Evolutionary conservation across 2,329 filamentous ascomycete genomes (phyloP).

Genomic region (Epichloe amarillans): DNA sequence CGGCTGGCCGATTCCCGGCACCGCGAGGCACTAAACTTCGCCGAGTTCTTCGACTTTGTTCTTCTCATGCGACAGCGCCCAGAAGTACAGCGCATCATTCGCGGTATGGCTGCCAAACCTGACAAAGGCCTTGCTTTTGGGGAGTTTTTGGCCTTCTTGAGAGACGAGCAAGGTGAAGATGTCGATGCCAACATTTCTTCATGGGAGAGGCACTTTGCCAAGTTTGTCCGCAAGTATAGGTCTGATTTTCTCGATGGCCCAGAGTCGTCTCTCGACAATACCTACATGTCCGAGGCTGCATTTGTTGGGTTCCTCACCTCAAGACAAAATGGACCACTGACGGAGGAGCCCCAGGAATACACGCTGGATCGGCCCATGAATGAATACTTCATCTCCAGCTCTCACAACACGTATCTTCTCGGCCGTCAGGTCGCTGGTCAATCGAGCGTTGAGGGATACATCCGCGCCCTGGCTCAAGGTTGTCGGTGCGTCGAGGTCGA

Average conservation of each 20-base stretch:
- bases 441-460: conserved; percentile 92
- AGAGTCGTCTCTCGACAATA: conserved; percentile 32
- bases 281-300: conserved; percentile 58
- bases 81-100: conserved; percentile 67
- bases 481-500: conserved; percentile 96
- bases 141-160: conserved; percentile 67
- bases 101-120: conserved; percentile 41
- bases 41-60: conserved; percentile 75
- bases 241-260: conserved; percentile 29
- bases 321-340: conserved; percentile 54
- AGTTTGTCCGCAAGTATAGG: conserved; percentile 49
- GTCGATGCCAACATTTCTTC: conserved; percentile 48
- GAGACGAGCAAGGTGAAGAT: conserved; percentile 61
- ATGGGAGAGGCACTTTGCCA: conserved; percentile 63
- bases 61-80: conserved; percentile 69
- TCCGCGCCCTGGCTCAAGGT: conserved; percentile 71
- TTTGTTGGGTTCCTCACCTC: conserved; percentile 71
- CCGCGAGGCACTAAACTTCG: conserved; percentile 57
- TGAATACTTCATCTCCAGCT: conserved; percentile 97
- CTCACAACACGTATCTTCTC: conserved; percentile 93
- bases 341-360: conserved; percentile 45
- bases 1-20: conserved; percentile 52
- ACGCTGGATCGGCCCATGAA: conserved; percentile 74
- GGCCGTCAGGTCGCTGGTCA: conserved; percentile 81
- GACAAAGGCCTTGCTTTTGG: conserved; percentile 53